Evolutionary conservation across 2,329 filamentous ascomycete genomes (phyloP).

Genomic region (Emericellopsis cladophorae): DNA sequence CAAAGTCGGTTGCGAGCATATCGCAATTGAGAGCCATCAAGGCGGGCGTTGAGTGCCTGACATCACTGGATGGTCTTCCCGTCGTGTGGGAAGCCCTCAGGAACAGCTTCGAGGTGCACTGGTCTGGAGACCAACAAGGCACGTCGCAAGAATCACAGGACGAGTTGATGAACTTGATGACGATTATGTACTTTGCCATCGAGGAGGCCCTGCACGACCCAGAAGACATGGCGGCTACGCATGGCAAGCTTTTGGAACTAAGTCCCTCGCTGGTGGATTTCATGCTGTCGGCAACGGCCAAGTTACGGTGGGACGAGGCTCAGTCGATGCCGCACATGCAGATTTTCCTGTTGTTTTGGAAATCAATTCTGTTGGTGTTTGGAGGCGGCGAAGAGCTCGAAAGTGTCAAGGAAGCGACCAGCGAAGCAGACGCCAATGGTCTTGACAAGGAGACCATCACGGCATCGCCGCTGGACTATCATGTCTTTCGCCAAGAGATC

Average conservation of each 20-base stretch:
- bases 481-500: slow-evolving; percentile 91
- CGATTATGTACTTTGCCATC: slow-evolving; percentile 47
- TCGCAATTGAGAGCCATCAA: slow-evolving; percentile 48
- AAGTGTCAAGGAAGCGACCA: slow-evolving; percentile 59
- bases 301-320: slow-evolving; percentile 61
- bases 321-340: slow-evolving; percentile 47
- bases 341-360: slow-evolving; percentile 82
- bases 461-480: slow-evolving; percentile 89
- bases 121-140: slow-evolving; percentile 23
- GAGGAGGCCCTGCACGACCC: slow-evolving; percentile 42
- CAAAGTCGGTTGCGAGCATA: slow-evolving; percentile 37
- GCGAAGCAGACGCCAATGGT: slow-evolving; percentile 43
- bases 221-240: slow-evolving; percentile 30
- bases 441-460: slow-evolving; percentile 71
- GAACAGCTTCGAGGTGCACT: slow-evolving; percentile 36
- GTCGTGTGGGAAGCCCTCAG: slow-evolving; percentile 38
- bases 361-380: slow-evolving; percentile 74
- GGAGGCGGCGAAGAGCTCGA: slow-evolving; percentile 66
- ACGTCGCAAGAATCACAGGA: slow-evolving; percentile 41
- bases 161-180: slow-evolving; percentile 50
- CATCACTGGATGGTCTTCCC: slow-evolving; percentile 35
- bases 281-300: slow-evolving; percentile 56
- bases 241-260: slow-evolving; percentile 40
- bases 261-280: slow-evolving; percentile 59
- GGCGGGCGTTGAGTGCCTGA: slow-evolving; percentile 36